These are phyloP conservation scores for Pogostemon cablin DNA, from an alignment of 257 asterid genomes.

Conservation along the genomic window DNA sequence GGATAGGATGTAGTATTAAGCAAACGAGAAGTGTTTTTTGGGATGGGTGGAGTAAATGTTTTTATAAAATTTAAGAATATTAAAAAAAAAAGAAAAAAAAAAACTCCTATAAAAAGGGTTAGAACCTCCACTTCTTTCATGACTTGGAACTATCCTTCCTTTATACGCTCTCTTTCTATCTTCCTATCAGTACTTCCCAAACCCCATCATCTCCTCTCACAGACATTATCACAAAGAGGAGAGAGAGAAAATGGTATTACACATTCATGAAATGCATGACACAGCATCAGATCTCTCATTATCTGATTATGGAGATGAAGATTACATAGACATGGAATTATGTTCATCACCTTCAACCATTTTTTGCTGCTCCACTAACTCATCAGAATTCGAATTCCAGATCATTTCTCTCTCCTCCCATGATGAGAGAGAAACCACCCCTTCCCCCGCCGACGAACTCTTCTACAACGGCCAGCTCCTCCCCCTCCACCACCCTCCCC, in stretches of 20 bases:
- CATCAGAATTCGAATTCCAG: constrained; percentile 77
- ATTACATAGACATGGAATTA: constrained; percentile 54
- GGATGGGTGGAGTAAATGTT: too few relatives aligned
- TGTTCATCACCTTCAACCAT: constrained; percentile 30
- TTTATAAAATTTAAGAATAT: background rate
- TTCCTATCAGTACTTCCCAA: constrained; percentile 29
- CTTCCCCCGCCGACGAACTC: constrained; percentile 83
- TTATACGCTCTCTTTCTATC: constrained; percentile 46
- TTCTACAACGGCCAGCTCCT: constrained; percentile 87
- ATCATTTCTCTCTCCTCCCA: constrained; percentile 38
- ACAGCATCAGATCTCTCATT: constrained; percentile 23
- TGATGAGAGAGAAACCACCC: constrained; percentile 36
- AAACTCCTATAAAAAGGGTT: constrained; percentile 20
- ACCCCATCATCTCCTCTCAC: constrained; percentile 34
- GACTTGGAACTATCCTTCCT: constrained; percentile 62
- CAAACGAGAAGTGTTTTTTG: too few relatives aligned
- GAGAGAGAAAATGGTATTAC: background rate
- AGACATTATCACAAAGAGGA: background rate
- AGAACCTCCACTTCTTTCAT: constrained; percentile 32
- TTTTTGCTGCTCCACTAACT: constrained; percentile 36
- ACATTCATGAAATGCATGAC: constrained; percentile 37
- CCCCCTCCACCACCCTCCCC: constrained; percentile 79
- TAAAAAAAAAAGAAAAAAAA: background rate
- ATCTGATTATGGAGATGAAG: constrained; percentile 53
- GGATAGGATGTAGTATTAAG: too few relatives aligned